Base-by-base conservation (phyloP, 2,329 filamentous ascomycete genomes). In the Emydomyces testavorans region DNA sequence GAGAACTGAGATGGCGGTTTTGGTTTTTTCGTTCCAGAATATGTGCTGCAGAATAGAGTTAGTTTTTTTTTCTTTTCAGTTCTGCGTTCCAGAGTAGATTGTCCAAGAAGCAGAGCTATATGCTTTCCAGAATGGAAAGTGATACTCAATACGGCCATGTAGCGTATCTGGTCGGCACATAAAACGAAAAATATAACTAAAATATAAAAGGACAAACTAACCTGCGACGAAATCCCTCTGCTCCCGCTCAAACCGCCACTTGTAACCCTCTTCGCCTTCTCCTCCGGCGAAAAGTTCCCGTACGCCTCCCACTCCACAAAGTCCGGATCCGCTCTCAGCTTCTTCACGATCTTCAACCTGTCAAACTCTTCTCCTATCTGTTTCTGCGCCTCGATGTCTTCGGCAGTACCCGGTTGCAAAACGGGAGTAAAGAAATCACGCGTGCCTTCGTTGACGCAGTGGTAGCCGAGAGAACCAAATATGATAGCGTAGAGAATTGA, bases 1-100 rank as follows among this genome's bases (percentile, higher is more conserved):
- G 3, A 88, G 68, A n/a, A 88, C 71, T 42, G 72, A 75, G 8
- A 81, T 66, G 28, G 79, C 62, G 56, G 78, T 76, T 54, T 77
- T 72, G 5, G 78, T 76, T 24, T 63, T 62, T 2, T 67, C 58
- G 59, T 84, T 78, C 70, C 74, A 78, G 59, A 85, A 88, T 1
- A 83, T 65, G 56, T 76, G 73, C 69, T 85, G 26, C 3, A 21
- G 7, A 76, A 42, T 46, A 28, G 35, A 34, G 21, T 48, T 37
- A 39, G 44, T 32, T 31, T 18, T 11, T 10, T 46, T 32, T 45
- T 38, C n/a, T n/a, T n/a, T n/a, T n/a, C n/a, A n/a, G n/a, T n/a
- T n/a, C n/a, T n/a, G n/a, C n/a, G n/a, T n/a, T n/a, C n/a, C n/a
- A n/a, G n/a, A n/a, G n/a, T n/a, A n/a, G n/a, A n/a, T n/a, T n/a